A percentile compares a stretch with the other conserved stretches of the same genome.
Evolutionary conservation across 441 rosid genomes (phyloP).

Genomic region (Daphne laureola): DNA sequence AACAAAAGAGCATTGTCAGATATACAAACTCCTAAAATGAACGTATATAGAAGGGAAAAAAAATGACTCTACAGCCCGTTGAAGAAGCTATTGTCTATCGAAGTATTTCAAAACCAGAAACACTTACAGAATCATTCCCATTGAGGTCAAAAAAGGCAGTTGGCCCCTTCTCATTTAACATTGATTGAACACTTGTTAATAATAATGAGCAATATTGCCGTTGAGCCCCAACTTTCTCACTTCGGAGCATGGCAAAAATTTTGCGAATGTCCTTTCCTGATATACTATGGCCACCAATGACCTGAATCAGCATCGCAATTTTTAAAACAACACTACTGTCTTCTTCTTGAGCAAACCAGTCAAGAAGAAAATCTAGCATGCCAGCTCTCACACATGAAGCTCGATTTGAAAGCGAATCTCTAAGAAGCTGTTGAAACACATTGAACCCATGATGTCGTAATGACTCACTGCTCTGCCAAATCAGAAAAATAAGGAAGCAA

Average conservation of each 20-base stretch:
- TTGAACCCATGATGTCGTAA: slow-evolving; percentile 84
- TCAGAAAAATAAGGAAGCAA: slow-evolving; percentile 44
- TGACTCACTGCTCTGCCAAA: slow-evolving; percentile 99
- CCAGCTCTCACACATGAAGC: slow-evolving; percentile 97
- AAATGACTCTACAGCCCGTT: no score
- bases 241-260: slow-evolving; percentile 93
- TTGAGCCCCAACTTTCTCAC: slow-evolving; percentile 83
- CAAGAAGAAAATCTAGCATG: slow-evolving; percentile 94
- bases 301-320: slow-evolving; percentile 87
- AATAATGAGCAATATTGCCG: slow-evolving; percentile 84
- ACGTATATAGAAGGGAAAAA: no score
- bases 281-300: slow-evolving; percentile 98
- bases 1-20: no score
- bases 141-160: slow-evolving; percentile 94
- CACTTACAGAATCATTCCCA: slow-evolving; percentile 92
- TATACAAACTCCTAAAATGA: no score
- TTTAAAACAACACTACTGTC: slow-evolving; percentile 70
- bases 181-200: slow-evolving; percentile 74
- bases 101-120: slow-evolving; percentile 5
- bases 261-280: slow-evolving; percentile 99
- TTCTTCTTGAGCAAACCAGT: slow-evolving; percentile 92
- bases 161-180: slow-evolving; percentile 99
- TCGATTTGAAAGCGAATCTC: slow-evolving; percentile 92
- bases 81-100: neutral
- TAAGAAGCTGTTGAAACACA: slow-evolving; percentile 78